phyloP scores from a whole-genome alignment of 1,139 yeast species.

The Geotrichum aggregatum region DNA sequence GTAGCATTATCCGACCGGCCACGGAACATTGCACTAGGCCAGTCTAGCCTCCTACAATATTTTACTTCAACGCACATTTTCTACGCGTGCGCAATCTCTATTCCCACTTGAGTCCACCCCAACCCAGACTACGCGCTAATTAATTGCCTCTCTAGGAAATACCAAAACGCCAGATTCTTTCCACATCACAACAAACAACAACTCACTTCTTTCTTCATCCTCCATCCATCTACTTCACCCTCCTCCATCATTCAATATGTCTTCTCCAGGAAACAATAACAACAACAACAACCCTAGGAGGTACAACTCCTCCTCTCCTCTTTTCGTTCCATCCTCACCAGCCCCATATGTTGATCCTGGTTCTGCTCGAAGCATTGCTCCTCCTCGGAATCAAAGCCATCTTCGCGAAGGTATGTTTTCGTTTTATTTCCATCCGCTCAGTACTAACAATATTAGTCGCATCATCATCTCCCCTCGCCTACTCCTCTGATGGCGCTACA shows the following conservation, averaged over 20 bases:
- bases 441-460: not conserved
- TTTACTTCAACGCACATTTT: not conserved
- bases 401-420: conserved; percentile 12
- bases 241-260: not conserved
- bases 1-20: not conserved
- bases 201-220: not conserved
- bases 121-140: not conserved
- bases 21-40: not conserved
- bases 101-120: not conserved
- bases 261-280: conserved; percentile 7
- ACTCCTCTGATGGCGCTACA: conserved; percentile 12
- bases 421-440: not conserved
- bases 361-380: conserved; percentile 23
- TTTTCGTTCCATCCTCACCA: conserved; percentile 55
- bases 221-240: no score
- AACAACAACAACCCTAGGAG: conserved; percentile 8
- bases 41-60: not conserved
- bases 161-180: not conserved
- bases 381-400: conserved; percentile 35
- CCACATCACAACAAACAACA: conserved; percentile 6
- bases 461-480: conserved; percentile 16
- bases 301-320: conserved; percentile 52
- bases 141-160: not conserved
- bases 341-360: conserved; percentile 27
- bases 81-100: no score